These are phyloP conservation scores for Neofusicoccum parvum DNA, from an alignment of 2,329 filamentous ascomycete genomes.

Conservation along the genomic window DNA sequence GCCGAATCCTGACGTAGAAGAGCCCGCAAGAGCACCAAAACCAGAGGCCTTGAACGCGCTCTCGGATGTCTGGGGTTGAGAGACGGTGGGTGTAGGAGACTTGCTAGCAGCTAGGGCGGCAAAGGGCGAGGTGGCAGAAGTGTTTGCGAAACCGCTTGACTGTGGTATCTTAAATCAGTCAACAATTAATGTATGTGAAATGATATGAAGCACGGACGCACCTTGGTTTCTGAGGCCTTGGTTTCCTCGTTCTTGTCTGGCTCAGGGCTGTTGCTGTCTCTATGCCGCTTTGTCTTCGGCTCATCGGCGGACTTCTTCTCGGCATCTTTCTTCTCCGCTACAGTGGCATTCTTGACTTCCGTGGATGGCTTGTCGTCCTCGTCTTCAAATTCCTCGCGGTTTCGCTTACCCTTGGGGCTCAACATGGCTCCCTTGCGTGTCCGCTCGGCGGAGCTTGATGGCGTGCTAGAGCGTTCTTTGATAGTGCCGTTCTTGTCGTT, in stretches of 20 bases:
- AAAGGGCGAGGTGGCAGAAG: conserved; percentile 52
- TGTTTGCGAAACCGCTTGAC: conserved; percentile 48
- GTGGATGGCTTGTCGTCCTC: conserved; percentile 22
- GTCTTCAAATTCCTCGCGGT: conserved; percentile 34
- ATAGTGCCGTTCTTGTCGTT: conserved; percentile 30
- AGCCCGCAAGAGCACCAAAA: conserved; percentile 46
- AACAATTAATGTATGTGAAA: not conserved
- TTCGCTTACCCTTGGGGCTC: conserved; percentile 55
- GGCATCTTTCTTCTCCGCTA: not conserved
- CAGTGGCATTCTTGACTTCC: conserved; percentile 13
- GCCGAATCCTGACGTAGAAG: conserved; percentile 41
- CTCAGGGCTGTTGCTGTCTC: conserved; percentile 35
- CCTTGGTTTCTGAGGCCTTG: conserved; percentile 27
- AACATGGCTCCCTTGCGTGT: conserved; percentile 27
- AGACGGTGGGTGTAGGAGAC: conserved; percentile 32
- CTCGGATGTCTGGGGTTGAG: conserved; percentile 41
- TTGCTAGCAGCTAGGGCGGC: conserved; percentile 44
- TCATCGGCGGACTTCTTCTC: conserved; percentile 30
- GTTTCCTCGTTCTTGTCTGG: conserved; percentile 22
- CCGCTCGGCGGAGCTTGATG: conserved; percentile 20
- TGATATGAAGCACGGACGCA: conserved; percentile 21
- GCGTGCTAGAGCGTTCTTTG: conserved; percentile 25
- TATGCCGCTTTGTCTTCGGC: conserved; percentile 40
- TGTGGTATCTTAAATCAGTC: conserved; percentile 32
- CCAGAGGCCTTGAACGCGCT: conserved; percentile 56